Evolutionary conservation across 306 rosid genomes (phyloP).

Genomic region (Glycyrrhiza uralensis): DNA sequence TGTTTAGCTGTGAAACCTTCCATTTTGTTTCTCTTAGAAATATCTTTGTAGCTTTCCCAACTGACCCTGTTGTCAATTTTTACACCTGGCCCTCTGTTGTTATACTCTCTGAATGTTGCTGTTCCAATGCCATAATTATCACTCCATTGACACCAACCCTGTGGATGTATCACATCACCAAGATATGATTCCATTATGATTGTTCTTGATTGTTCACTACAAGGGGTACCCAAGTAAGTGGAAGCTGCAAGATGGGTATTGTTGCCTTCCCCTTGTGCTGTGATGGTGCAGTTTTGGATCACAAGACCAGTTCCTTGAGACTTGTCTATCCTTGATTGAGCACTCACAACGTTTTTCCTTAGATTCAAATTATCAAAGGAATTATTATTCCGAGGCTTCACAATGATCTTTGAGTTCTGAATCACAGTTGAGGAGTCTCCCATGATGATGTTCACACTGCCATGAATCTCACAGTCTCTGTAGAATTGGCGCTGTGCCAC

Average conservation of each 20-base stretch:
- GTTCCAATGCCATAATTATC: constrained; percentile 23
- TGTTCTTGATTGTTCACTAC: constrained; percentile 12
- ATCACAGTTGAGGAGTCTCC: constrained; percentile 24
- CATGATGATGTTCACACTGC: not conserved
- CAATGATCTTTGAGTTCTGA: constrained; percentile 25
- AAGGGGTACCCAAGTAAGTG: constrained; percentile 8
- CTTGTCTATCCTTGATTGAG: not conserved
- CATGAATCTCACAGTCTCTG: constrained; percentile 17
- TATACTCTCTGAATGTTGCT: constrained; percentile 7
- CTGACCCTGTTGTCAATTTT: not conserved
- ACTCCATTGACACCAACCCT: constrained; percentile 33
- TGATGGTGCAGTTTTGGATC: constrained; percentile 26
- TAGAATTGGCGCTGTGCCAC: constrained; percentile 32
- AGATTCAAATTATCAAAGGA: not conserved
- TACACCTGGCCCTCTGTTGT: constrained; percentile 31
- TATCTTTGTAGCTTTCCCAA: not conserved
- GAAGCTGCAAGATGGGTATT: not conserved
- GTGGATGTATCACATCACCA: constrained; percentile 24
- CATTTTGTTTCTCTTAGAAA: not conserved
- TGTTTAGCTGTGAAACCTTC: not conserved
- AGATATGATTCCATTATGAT: constrained; percentile 33
- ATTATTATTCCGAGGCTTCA: not conserved
- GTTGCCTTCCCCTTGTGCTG: not conserved
- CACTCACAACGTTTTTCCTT: constrained; percentile 12
- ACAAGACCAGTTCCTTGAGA: constrained; percentile 12